Evolutionary conservation across 768 basidiomycete genomes (phyloP).

Genomic region (Russula virescens): DNA sequence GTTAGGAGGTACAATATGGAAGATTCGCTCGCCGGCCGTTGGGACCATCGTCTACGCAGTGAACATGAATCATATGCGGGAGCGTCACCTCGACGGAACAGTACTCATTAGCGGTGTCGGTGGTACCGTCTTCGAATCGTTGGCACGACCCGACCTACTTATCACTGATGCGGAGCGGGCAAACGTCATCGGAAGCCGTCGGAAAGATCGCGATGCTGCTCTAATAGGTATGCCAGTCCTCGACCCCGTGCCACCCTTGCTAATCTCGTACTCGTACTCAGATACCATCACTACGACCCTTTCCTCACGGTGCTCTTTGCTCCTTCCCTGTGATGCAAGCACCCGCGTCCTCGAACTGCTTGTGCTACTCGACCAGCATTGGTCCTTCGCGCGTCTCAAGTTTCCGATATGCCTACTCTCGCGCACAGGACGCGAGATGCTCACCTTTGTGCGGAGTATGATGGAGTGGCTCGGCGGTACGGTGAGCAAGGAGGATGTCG

Average conservation of each 20-base stretch:
- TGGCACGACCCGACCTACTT: conserved; percentile 85
- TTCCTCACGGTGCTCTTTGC: conserved; percentile 69
- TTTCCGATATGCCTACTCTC: conserved; percentile 94
- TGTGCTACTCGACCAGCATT: conserved; percentile 93
- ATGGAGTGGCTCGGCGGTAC: conserved; percentile 99
- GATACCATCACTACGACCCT: conserved; percentile 89
- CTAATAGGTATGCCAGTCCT: conserved; percentile 59
- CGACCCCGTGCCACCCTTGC: neutral
- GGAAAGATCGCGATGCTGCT: conserved; percentile 86
- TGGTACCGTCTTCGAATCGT: conserved; percentile 78
- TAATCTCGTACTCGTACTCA: conserved; percentile 34
- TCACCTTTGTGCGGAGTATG: conserved; percentile 91
- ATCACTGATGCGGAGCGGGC: conserved; percentile 91
- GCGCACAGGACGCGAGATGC: conserved; percentile 86
- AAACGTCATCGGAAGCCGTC: conserved; percentile 73
- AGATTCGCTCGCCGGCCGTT: conserved; percentile 94
- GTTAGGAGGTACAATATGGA: conserved; percentile 96
- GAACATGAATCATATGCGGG: conserved; percentile 92
- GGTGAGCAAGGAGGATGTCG: conserved; percentile 86
- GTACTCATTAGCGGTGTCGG: conserved; percentile 70
- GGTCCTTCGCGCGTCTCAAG: conserved; percentile 80
- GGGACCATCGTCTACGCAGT: conserved; percentile 96
- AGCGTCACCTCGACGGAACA: conserved; percentile 92
- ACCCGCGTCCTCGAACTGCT: conserved; percentile 95
- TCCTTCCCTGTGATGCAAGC: conserved; percentile 90